Percentiles rank a stretch among this genome's conserved stretches.
phyloP scores from a whole-genome alignment of 805 yeast genomes.

The Trichomonascus vanleenenianus region DNA sequence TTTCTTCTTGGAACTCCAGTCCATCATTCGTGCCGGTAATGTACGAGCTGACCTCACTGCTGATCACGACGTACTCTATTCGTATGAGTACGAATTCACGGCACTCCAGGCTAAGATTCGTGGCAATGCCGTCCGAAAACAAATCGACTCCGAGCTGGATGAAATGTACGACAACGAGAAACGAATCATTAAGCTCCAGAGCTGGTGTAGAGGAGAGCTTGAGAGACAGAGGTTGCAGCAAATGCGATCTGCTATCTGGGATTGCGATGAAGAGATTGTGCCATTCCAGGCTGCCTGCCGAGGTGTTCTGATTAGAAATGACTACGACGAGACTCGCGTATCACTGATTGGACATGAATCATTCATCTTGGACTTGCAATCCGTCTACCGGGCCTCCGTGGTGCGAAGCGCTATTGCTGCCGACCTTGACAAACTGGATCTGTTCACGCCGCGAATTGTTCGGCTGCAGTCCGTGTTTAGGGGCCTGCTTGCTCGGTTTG shows the following conservation, averaged over 20 bases:
- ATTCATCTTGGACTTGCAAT: slow-evolving; percentile 42
- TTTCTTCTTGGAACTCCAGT: slow-evolving; percentile 11
- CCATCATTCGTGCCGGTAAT: slow-evolving; percentile 14
- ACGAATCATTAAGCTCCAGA: slow-evolving; percentile 11
- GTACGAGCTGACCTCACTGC: slow-evolving; percentile 3
- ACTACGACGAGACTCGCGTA: slow-evolving; percentile 2
- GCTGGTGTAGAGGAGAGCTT: slow-evolving; percentile 40
- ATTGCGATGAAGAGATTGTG: slow-evolving; percentile 33
- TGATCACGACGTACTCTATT: slow-evolving; percentile 11
- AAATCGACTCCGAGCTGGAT: slow-evolving; percentile 3
- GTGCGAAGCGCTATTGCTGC: slow-evolving; percentile 15
- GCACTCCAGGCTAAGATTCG: slow-evolving; percentile 51
- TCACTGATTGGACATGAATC: slow-evolving; percentile 4
- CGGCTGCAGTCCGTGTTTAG: slow-evolving; percentile 31
- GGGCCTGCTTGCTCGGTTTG: slow-evolving; percentile 30
- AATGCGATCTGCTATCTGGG: slow-evolving; percentile 31
- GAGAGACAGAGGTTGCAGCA: slow-evolving; percentile 14
- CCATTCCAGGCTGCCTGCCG: slow-evolving; percentile 49
- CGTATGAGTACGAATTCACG: slow-evolving; percentile 28
- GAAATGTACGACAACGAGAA: slow-evolving; percentile 13
- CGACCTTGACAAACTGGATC: slow-evolving; percentile 16
- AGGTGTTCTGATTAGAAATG: slow-evolving; percentile 38
- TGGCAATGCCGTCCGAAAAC: slow-evolving; percentile 55
- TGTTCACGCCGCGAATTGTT: slow-evolving; percentile 18
- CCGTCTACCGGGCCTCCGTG: slow-evolving; percentile 42